Evolutionary conservation across 2,329 filamentous ascomycete species (phyloP).

Genomic region (Lachnellula subtilissima): DNA sequence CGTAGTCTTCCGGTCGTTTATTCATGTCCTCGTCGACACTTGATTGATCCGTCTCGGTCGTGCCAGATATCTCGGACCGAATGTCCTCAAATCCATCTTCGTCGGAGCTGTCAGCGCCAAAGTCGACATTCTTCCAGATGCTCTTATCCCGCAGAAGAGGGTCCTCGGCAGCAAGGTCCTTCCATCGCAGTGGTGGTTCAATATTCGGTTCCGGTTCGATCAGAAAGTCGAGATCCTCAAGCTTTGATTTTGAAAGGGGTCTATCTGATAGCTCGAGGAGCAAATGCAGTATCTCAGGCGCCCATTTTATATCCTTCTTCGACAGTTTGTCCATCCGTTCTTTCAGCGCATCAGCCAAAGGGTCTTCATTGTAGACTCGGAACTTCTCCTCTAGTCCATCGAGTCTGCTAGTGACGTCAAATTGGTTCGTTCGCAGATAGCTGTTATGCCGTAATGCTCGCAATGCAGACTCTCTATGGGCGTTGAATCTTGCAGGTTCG

Average conservation of each 20-base stretch:
- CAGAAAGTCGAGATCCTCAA: conserved; percentile 58
- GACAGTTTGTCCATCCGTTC: conserved; percentile 56
- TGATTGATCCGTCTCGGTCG: conserved; percentile 28
- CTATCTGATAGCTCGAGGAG: conserved; percentile 77
- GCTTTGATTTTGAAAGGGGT: conserved; percentile 64
- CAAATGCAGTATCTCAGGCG: conserved; percentile 74
- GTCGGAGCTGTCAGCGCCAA: conserved; percentile 58
- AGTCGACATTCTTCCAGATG: conserved; percentile 69
- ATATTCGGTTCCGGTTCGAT: conserved; percentile 40
- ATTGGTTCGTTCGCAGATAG: conserved; percentile 67
- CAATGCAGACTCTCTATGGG: conserved; percentile 45
- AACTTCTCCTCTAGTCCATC: conserved; percentile 83
- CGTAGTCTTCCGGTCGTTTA: conserved; percentile 30
- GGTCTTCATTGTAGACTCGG: conserved; percentile 71
- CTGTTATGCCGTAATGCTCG: conserved; percentile 50
- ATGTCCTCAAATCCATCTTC: conserved; percentile 33
- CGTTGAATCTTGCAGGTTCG: conserved; percentile 36
- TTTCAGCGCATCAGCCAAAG: conserved; percentile 65
- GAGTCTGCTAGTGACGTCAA: conserved; percentile 61
- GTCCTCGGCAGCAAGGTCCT: conserved; percentile 72
- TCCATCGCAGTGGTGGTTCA: conserved; percentile 62
- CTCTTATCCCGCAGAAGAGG: conserved; percentile 62
- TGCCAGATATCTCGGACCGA: conserved; percentile 34
- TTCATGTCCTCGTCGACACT: conserved; percentile 27
- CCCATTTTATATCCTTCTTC: conserved; percentile 53